A percentile compares a stretch with the other conserved stretches of the same genome.
These are phyloP conservation scores for Penicillium rolfsii DNA, from an alignment of 2,329 filamentous ascomycete species.

Conservation along the genomic window DNA sequence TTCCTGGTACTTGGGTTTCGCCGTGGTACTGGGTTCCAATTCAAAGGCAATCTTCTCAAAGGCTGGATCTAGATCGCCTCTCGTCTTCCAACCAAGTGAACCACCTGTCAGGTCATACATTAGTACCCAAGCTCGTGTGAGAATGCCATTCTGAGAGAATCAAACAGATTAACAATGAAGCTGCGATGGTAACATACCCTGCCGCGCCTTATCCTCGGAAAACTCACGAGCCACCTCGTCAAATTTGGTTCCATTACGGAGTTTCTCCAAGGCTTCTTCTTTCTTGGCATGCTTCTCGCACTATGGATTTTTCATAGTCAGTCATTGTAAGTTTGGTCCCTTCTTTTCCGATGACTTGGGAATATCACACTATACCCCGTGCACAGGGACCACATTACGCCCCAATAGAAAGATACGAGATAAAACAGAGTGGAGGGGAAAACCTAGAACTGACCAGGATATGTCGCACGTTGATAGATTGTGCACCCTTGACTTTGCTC, in stretches of 20 bases:
- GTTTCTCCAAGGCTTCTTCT: constrained; percentile 65
- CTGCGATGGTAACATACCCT: constrained; percentile 44
- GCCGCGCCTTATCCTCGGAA: constrained; percentile 67
- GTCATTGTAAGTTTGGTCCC: background rate
- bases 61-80: constrained; percentile 58
- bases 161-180: too few relatives aligned
- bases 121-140: background rate
- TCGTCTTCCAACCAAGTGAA: constrained; percentile 65
- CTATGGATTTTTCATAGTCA: constrained; percentile 26
- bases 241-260: constrained; percentile 63
- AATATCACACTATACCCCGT: background rate
- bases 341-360: too few relatives aligned
- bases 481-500: constrained; percentile 60
- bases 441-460: constrained; percentile 55
- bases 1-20: constrained; percentile 64
- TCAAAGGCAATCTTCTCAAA: constrained; percentile 68
- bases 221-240: constrained; percentile 67
- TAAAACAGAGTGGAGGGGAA: constrained; percentile 24
- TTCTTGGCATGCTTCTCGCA: constrained; percentile 69
- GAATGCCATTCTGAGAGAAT: background rate
- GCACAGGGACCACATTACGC: background rate
- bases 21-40: constrained; percentile 63
- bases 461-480: constrained; percentile 67
- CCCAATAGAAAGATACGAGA: background rate
- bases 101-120: constrained; percentile 51